phyloP scores from a whole-genome alignment of 371 early-diverging fungal species.

The Fennellomyces sp. region DNA sequence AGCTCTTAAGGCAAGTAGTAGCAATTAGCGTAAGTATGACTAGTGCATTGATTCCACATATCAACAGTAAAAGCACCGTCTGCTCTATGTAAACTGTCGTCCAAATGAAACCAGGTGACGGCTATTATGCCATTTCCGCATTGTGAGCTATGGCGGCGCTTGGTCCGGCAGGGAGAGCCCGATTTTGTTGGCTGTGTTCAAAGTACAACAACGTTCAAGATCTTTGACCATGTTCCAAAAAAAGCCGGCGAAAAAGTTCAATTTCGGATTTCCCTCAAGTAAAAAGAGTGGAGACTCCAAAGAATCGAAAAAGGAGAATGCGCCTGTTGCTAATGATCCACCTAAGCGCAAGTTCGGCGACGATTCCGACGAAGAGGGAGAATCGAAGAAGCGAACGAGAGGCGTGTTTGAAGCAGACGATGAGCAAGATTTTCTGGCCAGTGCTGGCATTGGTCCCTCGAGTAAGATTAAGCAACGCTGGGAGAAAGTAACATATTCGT shows the following conservation, averaged over 20 bases:
- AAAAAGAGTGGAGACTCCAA: slow-evolving; percentile 8
- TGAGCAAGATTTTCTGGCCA: slow-evolving; percentile 23
- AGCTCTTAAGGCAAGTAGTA: too few relatives aligned
- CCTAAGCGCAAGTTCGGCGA: slow-evolving; percentile 4
- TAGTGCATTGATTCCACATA: too few relatives aligned
- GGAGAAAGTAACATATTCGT: slow-evolving; percentile 3
- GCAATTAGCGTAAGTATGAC: too few relatives aligned
- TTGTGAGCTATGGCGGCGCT: too few relatives aligned
- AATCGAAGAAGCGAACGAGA: slow-evolving; percentile 12
- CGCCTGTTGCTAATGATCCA: background rate
- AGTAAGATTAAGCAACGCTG: background rate
- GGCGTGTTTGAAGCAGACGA: slow-evolving; percentile 21
- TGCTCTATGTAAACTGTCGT: too few relatives aligned
- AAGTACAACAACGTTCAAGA: background rate
- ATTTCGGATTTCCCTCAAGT: slow-evolving; percentile 20
- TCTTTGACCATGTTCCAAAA: slow-evolving; percentile 9
- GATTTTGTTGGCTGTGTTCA: too few relatives aligned
- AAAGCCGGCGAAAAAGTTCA: slow-evolving; percentile 19
- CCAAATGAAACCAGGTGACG: too few relatives aligned
- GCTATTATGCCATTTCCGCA: too few relatives aligned
- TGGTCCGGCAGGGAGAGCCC: too few relatives aligned
- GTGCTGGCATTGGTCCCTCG: slow-evolving; percentile 25
- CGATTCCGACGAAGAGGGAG: slow-evolving; percentile 10
- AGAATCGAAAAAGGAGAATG: background rate
- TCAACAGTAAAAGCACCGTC: too few relatives aligned